These are phyloP conservation scores for Alternaria longipes DNA, from an alignment of 2,329 filamentous ascomycete species.

Conservation along the genomic window DNA sequence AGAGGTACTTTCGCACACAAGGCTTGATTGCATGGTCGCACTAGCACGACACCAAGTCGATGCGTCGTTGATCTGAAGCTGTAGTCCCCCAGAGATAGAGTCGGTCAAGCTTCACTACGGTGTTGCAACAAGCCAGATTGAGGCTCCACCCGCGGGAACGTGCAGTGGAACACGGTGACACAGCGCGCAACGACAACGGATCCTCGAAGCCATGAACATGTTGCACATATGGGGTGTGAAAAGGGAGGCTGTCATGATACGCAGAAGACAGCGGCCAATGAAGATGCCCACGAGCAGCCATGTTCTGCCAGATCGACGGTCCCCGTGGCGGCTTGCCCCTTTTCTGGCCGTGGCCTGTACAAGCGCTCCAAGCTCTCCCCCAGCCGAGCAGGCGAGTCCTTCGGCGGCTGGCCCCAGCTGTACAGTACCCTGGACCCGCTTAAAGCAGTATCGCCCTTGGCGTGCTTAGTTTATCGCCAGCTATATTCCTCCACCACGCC, in stretches of 20 bases:
- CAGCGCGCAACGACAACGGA: constrained; percentile 1
- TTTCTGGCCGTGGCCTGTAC: constrained; percentile 26
- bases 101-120: constrained; percentile 17
- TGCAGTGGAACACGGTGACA: constrained; percentile 6
- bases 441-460: constrained; percentile 36
- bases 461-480: constrained; percentile 34
- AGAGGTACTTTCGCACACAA: constrained; percentile 14
- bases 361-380: background rate
- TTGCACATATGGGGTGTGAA: constrained; percentile 3
- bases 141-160: constrained; percentile 9
- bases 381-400: background rate
- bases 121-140: constrained; percentile 12
- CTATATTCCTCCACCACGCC: constrained; percentile 39
- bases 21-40: constrained; percentile 26
- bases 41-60: constrained; percentile 26
- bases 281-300: constrained; percentile 29
- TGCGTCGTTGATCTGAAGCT: constrained; percentile 26
- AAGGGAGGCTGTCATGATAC: constrained; percentile 7
- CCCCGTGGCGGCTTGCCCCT: constrained; percentile 31
- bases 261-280: constrained; percentile 26
- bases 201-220: background rate
- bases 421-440: constrained; percentile 20
- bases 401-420: constrained; percentile 10
- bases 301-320: constrained; percentile 6
- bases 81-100: constrained; percentile 16